These are phyloP conservation scores for Lachancea dasiensis DNA, from an alignment of 805 yeast genomes.

Conservation along the genomic window DNA sequence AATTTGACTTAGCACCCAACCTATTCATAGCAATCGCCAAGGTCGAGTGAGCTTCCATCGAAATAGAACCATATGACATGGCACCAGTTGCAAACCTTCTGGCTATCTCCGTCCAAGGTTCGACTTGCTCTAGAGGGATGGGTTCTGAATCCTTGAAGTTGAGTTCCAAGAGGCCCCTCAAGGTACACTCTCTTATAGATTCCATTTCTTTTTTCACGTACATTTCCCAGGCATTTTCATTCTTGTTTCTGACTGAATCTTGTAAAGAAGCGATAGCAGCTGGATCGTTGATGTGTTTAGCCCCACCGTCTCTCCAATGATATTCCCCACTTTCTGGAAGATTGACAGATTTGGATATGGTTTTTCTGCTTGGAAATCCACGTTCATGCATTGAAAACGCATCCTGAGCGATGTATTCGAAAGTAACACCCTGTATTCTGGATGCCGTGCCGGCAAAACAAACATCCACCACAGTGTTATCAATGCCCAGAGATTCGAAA, in stretches of 20 bases:
- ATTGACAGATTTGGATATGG: slow-evolving; percentile 57
- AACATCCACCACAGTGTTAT: slow-evolving; percentile 88
- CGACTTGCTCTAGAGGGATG: slow-evolving; percentile 95
- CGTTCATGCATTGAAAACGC: slow-evolving; percentile 90
- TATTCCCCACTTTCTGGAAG: slow-evolving; percentile 95
- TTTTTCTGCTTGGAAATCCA: slow-evolving; percentile 77
- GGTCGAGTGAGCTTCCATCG: slow-evolving; percentile 97
- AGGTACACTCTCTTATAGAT: slow-evolving; percentile 86
- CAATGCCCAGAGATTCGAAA: slow-evolving; percentile 94
- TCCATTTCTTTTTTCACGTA: slow-evolving; percentile 87
- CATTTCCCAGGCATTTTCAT: slow-evolving; percentile 85
- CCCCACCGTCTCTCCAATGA: slow-evolving; percentile 99
- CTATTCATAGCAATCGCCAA: slow-evolving; percentile 98
- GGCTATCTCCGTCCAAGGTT: slow-evolving; percentile 99
- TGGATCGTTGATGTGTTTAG: slow-evolving; percentile 91
- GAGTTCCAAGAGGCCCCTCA: slow-evolving; percentile 89
- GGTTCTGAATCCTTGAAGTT: slow-evolving; percentile 66
- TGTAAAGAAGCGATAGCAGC: slow-evolving; percentile 91
- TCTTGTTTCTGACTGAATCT: slow-evolving; percentile 97
- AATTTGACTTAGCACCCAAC: slow-evolving; percentile 94
- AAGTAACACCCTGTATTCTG: slow-evolving; percentile 90
- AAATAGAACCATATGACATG: slow-evolving; percentile 97
- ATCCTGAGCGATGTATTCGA: slow-evolving; percentile 94
- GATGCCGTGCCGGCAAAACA: slow-evolving; percentile 98
- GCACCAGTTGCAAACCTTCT: slow-evolving; percentile 99